Evolutionary conservation across 768 basidiomycete genomes (phyloP).

Genomic region (Hericium coralloides): DNA sequence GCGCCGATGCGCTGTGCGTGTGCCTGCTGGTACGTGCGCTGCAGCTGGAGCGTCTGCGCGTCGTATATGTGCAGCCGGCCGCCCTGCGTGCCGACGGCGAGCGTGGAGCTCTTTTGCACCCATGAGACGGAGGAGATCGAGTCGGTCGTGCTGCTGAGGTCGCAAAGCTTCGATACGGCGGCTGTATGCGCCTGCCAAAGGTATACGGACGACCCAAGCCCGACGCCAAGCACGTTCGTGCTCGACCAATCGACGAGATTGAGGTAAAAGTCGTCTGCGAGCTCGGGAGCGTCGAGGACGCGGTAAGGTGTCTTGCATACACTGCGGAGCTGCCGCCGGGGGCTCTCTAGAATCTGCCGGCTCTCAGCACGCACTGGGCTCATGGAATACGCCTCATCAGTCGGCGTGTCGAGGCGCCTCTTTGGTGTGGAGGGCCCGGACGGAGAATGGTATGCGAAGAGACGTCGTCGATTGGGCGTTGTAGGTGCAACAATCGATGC

Average conservation of each 20-base stretch:
- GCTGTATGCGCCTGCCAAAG: conserved; percentile 96
- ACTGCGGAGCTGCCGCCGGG: conserved; percentile 68
- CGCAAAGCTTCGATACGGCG: conserved; percentile 85
- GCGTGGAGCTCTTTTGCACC: conserved; percentile 87
- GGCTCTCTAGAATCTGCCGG: conserved; percentile 75
- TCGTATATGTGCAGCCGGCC: conserved; percentile 93
- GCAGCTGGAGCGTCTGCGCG: conserved; percentile 61
- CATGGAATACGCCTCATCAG: conserved; percentile 83
- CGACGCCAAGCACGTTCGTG: conserved; percentile 91
- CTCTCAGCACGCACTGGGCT: conserved; percentile 83
- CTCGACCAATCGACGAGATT: conserved; percentile 97
- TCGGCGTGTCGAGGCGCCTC: conserved; percentile 69
- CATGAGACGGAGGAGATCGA: conserved; percentile 84
- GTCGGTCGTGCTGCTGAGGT: conserved; percentile 55
- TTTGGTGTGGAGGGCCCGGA: conserved; percentile 44
- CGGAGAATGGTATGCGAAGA: conserved; percentile 63
- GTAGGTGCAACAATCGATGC: conserved; percentile 26
- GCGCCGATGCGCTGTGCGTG: conserved; percentile 89
- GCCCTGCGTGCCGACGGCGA: conserved; percentile 89
- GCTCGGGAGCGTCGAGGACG: conserved; percentile 92
- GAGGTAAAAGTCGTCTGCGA: conserved; percentile 97
- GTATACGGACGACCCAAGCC: conserved; percentile 87
- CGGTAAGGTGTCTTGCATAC: conserved; percentile 95
- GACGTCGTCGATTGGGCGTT: conserved; percentile 43
- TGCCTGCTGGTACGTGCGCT: conserved; percentile 77